These are phyloP conservation scores for Saturnispora galanensis DNA, from an alignment of 805 yeast genomes.

Conservation along the genomic window DNA sequence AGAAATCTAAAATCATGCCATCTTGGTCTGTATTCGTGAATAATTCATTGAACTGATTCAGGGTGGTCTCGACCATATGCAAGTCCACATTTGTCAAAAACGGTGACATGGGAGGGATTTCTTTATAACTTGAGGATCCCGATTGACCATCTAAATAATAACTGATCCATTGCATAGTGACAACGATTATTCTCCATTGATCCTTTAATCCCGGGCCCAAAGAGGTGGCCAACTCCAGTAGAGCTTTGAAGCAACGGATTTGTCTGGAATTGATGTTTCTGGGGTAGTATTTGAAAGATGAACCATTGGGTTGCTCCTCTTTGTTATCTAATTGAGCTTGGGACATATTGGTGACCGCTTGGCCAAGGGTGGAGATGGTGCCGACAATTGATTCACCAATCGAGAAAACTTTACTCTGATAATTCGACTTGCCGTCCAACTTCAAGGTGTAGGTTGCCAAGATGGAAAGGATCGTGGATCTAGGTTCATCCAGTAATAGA, in stretches of 20 bases:
- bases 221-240: constrained; percentile 67
- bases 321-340: not conserved
- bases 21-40: constrained; percentile 42
- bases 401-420: constrained; percentile 30
- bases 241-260: constrained; percentile 66
- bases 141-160: constrained; percentile 59
- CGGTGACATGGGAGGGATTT: constrained; percentile 35
- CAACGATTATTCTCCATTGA: constrained; percentile 56
- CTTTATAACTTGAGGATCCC: constrained; percentile 28
- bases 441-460: constrained; percentile 38
- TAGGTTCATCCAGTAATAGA: constrained; percentile 41
- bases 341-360: constrained; percentile 26
- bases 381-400: constrained; percentile 45
- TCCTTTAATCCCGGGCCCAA: constrained; percentile 63
- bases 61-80: constrained; percentile 42
- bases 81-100: constrained; percentile 37
- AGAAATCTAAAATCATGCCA: constrained; percentile 38
- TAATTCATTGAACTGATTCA: constrained; percentile 54
- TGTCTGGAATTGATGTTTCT: constrained; percentile 56
- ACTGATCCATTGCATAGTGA: constrained; percentile 71
- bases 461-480: constrained; percentile 49
- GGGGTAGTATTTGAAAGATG: constrained; percentile 23
- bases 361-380: constrained; percentile 34
- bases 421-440: constrained; percentile 26
- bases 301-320: not conserved